These are phyloP conservation scores for Suhomyces canberraensis DNA, from an alignment of 805 yeast genomes.

Conservation along the genomic window DNA sequence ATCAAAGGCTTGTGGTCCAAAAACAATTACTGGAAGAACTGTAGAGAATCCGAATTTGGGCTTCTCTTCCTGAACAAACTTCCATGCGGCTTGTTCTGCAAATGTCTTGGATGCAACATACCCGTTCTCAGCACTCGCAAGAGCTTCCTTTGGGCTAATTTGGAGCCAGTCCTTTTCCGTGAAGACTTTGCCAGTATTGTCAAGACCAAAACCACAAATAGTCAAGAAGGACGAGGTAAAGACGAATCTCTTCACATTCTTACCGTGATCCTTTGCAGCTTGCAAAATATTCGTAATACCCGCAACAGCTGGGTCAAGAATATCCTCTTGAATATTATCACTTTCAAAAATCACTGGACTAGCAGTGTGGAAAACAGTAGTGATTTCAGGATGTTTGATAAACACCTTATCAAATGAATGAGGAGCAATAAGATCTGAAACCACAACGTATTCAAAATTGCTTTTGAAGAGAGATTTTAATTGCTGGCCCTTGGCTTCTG, in stretches of 20 bases:
- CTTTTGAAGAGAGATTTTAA: constrained; percentile 14
- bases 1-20: constrained; percentile 40
- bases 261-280: constrained; percentile 17
- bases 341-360: constrained; percentile 26
- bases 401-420: constrained; percentile 30
- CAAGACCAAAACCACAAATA: no score
- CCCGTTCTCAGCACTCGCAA: constrained; percentile 38
- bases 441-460: constrained; percentile 20
- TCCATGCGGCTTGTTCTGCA: constrained; percentile 64
- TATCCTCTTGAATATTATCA: constrained; percentile 16
- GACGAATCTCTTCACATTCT: constrained; percentile 18
- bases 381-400: constrained; percentile 24
- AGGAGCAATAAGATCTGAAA: constrained; percentile 17
- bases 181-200: no score
- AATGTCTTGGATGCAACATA: constrained; percentile 60
- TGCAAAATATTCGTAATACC: constrained; percentile 27
- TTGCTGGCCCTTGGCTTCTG: constrained; percentile 33
- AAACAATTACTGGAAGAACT: constrained; percentile 36
- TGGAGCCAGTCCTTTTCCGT: constrained; percentile 53
- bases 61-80: constrained; percentile 36
- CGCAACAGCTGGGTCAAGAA: constrained; percentile 27
- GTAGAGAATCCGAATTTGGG: constrained; percentile 22
- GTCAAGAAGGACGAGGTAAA: constrained; percentile 25
- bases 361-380: constrained; percentile 31
- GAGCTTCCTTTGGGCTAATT: constrained; percentile 48